phyloP scores from a whole-genome alignment of 805 yeast species.

The Kluyveromyces aestuarii region DNA sequence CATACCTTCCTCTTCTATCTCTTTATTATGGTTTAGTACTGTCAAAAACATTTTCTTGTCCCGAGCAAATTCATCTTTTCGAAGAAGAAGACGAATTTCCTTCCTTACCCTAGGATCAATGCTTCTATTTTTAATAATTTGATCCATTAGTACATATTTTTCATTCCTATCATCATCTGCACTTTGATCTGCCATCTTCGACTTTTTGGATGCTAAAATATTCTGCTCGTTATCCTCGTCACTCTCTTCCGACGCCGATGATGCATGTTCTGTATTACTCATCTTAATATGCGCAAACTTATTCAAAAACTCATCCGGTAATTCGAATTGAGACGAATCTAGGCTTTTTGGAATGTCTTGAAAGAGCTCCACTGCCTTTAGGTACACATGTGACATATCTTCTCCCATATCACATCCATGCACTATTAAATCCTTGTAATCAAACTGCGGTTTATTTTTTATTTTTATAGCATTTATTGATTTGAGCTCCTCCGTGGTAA shows the following conservation, averaged over 20 bases:
- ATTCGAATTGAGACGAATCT: conserved; percentile 15
- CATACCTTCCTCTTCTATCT: not conserved
- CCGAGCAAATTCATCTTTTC: conserved; percentile 1
- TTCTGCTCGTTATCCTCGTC: not conserved
- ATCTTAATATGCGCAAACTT: conserved; percentile 1
- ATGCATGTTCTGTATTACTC: not conserved
- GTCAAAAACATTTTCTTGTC: conserved; percentile 3
- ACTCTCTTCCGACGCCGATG: conserved; percentile 1
- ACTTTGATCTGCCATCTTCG: not conserved
- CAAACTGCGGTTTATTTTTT: conserved; percentile 12
- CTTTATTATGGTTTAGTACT: not conserved
- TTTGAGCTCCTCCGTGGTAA: not conserved
- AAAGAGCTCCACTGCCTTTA: conserved; percentile 25
- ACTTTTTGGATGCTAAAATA: not conserved
- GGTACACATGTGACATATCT: conserved; percentile 22
- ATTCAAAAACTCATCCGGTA: conserved; percentile 18
- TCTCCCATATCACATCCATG: conserved; percentile 25
- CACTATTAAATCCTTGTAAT: conserved; percentile 21
- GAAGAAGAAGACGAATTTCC: not conserved
- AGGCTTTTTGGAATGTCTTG: conserved; percentile 23
- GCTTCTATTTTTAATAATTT: not conserved
- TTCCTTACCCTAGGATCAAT: not conserved
- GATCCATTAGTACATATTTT: not conserved
- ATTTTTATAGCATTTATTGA: conserved; percentile 4
- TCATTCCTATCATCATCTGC: not conserved